Evolutionary conservation across 768 basidiomycete genomes (phyloP).

Genomic region (Boletales sp.): DNA sequence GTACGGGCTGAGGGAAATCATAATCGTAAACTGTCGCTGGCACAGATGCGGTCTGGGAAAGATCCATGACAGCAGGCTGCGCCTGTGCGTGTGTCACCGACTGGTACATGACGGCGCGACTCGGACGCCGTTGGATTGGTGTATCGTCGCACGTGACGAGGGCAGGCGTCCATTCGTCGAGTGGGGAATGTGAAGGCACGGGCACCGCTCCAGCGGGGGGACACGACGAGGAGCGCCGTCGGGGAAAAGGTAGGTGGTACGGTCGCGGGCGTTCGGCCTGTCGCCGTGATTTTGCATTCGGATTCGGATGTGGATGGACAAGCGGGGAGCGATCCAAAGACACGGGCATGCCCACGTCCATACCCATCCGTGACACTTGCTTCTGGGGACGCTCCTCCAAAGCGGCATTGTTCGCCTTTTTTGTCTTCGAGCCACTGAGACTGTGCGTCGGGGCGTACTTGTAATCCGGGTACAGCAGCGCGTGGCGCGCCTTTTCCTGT

Average conservation of each 20-base stretch:
- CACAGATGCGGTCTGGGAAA: no score
- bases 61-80: background rate
- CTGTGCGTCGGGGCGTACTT: conserved; percentile 34
- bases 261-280: conserved; percentile 20
- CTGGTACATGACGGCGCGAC: conserved; percentile 33
- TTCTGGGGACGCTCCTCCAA: conserved; percentile 9
- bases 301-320: background rate
- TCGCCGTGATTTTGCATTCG: conserved; percentile 1
- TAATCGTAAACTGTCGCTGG: background rate
- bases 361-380: conserved; percentile 9
- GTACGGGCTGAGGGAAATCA: background rate
- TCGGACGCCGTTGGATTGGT: conserved; percentile 28
- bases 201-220: conserved; percentile 37
- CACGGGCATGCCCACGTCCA: no score
- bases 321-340: no score
- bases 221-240: conserved; percentile 40
- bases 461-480: conserved; percentile 40
- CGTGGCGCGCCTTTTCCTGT: conserved; percentile 44
- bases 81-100: conserved; percentile 12
- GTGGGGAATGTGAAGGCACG: conserved; percentile 10
- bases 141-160: conserved; percentile 31
- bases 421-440: conserved; percentile 17
- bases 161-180: conserved; percentile 19
- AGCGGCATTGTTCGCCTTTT: conserved; percentile 11
- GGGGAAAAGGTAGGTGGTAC: conserved; percentile 19